phyloP scores from a whole-genome alignment of 331 rosid genomes.

The Pyrus hybrid region DNA sequence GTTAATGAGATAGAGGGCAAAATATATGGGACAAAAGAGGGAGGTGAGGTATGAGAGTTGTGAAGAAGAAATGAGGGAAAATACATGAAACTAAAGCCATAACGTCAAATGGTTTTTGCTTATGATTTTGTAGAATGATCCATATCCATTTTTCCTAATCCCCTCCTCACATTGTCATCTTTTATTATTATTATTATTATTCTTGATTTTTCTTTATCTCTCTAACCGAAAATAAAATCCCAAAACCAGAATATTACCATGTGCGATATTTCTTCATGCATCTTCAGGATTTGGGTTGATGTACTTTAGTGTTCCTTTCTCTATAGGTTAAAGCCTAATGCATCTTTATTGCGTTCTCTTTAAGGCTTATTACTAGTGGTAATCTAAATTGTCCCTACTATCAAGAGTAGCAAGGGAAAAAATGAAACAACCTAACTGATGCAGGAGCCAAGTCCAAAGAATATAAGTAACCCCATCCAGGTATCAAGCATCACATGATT shows the following conservation, averaged over 20 bases:
- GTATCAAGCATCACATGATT: background rate
- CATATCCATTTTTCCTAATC: background rate
- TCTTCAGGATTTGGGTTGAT: background rate
- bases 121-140: background rate
- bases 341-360: background rate
- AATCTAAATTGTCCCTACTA: background rate
- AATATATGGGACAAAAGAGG: background rate
- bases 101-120: background rate
- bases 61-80: background rate
- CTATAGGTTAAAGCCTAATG: background rate
- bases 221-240: background rate
- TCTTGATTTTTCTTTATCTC: background rate
- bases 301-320: background rate
- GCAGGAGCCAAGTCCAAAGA: background rate
- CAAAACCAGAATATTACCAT: background rate
- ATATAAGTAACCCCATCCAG: background rate
- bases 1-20: background rate
- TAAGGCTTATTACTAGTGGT: background rate
- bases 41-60: background rate
- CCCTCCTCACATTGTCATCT: background rate
- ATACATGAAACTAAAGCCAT: background rate
- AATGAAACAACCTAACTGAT: constrained; percentile 13
- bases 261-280: background rate
- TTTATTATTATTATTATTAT: background rate
- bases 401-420: background rate